Evolutionary conservation across 176 grass and related monocot genomes (phyloP), one percentile per base, ranked within the genome.

Genomic region (Pontederia crassipes): DNA sequence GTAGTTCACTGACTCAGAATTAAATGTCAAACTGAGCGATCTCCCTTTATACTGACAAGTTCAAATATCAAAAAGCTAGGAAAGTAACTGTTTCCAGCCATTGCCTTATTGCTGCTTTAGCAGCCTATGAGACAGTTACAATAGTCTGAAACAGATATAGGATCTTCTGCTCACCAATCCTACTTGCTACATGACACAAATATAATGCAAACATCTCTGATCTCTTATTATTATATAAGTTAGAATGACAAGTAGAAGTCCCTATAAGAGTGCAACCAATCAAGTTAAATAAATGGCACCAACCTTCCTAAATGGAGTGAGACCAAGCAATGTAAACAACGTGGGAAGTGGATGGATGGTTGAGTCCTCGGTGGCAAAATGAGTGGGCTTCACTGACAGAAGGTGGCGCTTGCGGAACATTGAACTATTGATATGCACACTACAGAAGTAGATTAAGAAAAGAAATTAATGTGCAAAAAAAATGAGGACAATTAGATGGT

Each of bases 241-340:
- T 4, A 57, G 6, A 57, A 76, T 54, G 62, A 9, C 1, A 72
- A 62, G 17, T 9, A 63, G 45, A 65, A n/a, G 35, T 7, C 20
- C 20, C 20, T 24, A 24, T 24, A 24, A 24, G 20, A 24, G 20
- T 24, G 20, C 20, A 24, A 24, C 20, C 20, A 24, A 54, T 62
- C 4, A 47, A 27, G 8, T 49, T 35, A 49, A 76, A 61, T 8
- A 27, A 12, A n/a, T 14, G 4, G 0, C 45, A 46, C 28, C 26
- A 54, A 83, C 92, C 92, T 91, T 91, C 77, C 60, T 85, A 79
- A 83, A 97, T 68, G 92, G 92, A 10, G 82, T 57, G 54, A 91
- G 75, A 11, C 83, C 86, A 11, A 89, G 79, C 57, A 89, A 71
- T 68, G 78, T 86, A 57, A 89, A 87, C 75, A 95, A 80, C 15